phyloP scores from a whole-genome alignment of 73 alveolate species.

The Tetrahymena elliotti region DNA sequence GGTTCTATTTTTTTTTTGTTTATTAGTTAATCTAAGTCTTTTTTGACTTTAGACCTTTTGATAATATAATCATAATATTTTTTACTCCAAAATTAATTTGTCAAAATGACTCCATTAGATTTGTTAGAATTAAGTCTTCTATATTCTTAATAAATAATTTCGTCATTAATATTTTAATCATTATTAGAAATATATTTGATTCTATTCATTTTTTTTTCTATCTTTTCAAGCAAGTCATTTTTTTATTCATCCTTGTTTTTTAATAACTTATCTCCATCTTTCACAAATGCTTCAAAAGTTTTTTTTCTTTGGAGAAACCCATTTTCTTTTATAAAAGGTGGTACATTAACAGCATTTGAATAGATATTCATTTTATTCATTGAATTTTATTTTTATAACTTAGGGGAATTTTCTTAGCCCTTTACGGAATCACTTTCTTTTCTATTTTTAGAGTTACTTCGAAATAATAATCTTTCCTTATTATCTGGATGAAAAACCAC shows the following conservation, averaged over 20 bases:
- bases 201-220: background rate
- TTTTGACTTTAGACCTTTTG: background rate
- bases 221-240: background rate
- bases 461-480: background rate
- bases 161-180: background rate
- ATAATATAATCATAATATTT: background rate
- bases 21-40: background rate
- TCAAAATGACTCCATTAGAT: background rate
- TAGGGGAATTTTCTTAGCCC: background rate
- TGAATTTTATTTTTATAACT: background rate
- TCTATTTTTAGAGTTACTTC: background rate
- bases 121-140: background rate
- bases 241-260: background rate
- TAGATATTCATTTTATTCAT: background rate
- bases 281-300: background rate
- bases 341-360: background rate
- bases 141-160: background rate
- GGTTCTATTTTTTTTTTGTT: background rate
- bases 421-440: background rate
- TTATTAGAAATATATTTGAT: background rate
- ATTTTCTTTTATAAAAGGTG: background rate
- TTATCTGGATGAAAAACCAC: background rate
- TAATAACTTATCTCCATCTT: background rate
- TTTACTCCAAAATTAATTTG: background rate
- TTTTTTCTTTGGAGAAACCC: background rate